Percentiles rank a stretch among this genome's conserved stretches.
Conservation (phyloP, 768 basidiomycete genomes). For the Clavulina sp. region DNA sequence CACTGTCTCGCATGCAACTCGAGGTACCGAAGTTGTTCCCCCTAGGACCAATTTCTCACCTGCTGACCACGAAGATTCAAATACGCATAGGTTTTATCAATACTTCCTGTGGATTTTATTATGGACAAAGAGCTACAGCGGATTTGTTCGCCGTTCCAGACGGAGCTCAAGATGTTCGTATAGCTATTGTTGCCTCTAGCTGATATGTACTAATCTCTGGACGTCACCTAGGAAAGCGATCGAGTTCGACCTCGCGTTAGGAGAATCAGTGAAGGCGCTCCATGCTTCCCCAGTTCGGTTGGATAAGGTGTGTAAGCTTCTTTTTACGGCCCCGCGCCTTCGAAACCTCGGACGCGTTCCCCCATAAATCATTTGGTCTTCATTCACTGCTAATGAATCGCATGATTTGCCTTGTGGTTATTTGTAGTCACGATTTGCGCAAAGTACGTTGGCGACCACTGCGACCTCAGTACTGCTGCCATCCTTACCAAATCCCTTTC, state of each 20-base stretch:
- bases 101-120: background rate
- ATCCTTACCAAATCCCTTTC: background rate
- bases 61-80: constrained; percentile 10
- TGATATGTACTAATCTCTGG: too few species aligned
- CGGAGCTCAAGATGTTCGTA: constrained; percentile 20
- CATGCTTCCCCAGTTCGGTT: constrained; percentile 19
- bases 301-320: constrained; percentile 17
- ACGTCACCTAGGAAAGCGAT: constrained; percentile 19
- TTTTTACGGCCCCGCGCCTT: too few species aligned
- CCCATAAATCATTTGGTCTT: too few species aligned
- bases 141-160: constrained; percentile 21
- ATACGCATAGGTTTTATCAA: background rate
- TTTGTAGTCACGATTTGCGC: constrained; percentile 19
- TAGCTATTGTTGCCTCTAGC: background rate
- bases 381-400: background rate
- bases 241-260: constrained; percentile 17
- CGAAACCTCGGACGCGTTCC: too few species aligned
- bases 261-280: constrained; percentile 16
- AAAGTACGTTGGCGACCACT: too few species aligned
- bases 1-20: constrained; percentile 23
- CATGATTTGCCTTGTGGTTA: background rate
- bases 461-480: background rate
- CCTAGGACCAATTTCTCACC: too few species aligned
- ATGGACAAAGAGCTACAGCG: constrained; percentile 16
- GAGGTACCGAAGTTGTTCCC: too few species aligned